Evolutionary conservation across 805 yeast genomes (phyloP).

Genomic region (Wickerhamomyces bovis): DNA sequence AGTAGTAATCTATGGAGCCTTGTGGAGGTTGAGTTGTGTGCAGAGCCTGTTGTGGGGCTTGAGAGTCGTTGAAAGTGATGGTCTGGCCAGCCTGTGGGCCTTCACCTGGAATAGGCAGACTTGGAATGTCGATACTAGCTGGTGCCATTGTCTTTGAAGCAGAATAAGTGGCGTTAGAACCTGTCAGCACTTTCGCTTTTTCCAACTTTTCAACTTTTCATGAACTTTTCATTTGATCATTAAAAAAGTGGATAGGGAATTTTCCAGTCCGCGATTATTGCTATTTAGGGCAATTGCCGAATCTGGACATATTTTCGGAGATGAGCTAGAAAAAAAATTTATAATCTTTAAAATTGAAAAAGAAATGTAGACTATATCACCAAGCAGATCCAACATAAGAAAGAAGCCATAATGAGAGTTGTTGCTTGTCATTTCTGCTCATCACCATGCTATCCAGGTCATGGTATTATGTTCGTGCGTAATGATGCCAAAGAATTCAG

Average conservation of each 20-base stretch:
- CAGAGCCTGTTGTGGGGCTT: constrained; percentile 19
- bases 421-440: constrained; percentile 95
- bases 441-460: constrained; percentile 90
- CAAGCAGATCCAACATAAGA: background rate
- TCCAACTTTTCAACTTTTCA: background rate
- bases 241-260: background rate
- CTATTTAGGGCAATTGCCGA: background rate
- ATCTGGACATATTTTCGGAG: background rate
- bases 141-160: constrained; percentile 8
- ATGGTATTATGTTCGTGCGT: constrained; percentile 96
- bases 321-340: background rate
- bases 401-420: constrained; percentile 55
- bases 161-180: background rate
- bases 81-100: constrained; percentile 23
- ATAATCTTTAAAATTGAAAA: background rate
- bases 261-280: background rate
- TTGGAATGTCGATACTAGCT: constrained; percentile 46
- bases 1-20: constrained; percentile 48
- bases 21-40: constrained; percentile 19
- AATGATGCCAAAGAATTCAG: constrained; percentile 97
- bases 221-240: no score
- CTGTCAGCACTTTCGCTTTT: background rate
- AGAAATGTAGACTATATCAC: background rate
- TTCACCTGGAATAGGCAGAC: constrained; percentile 53
- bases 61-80: constrained; percentile 13